A percentile compares a stretch with the other conserved stretches of the same genome.
phyloP scores from a whole-genome alignment of 108 stramenopile species.

The Nitzschia palea region DNA sequence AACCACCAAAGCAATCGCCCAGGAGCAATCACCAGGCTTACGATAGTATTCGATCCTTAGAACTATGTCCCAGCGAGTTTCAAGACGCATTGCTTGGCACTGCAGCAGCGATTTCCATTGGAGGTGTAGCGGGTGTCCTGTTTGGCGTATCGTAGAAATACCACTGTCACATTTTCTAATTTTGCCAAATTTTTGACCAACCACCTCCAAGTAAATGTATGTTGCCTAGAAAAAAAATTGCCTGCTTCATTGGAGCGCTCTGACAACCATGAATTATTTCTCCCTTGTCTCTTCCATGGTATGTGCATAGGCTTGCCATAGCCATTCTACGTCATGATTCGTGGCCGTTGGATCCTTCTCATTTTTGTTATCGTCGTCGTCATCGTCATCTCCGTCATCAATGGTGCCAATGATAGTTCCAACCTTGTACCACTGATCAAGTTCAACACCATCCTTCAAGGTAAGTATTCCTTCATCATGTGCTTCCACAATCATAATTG shows the following conservation, averaged over 20 bases:
- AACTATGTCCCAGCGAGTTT: not conserved
- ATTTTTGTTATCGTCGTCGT: conserved; percentile 10
- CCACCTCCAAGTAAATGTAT: too few relatives aligned
- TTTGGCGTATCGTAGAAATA: too few relatives aligned
- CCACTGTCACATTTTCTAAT: too few relatives aligned
- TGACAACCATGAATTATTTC: too few relatives aligned
- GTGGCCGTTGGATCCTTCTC: too few relatives aligned
- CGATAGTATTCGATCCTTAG: not conserved
- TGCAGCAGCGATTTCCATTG: conserved; percentile 2
- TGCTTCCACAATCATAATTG: conserved; percentile 37
- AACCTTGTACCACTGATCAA: conserved; percentile 28
- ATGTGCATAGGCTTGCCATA: conserved; percentile 43
- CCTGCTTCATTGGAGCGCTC: too few relatives aligned
- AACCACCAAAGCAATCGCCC: not conserved
- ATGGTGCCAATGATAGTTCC: conserved; percentile 22
- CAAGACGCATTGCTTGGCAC: not conserved
- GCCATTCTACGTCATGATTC: conserved; percentile 28
- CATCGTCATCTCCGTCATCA: conserved; percentile 30
- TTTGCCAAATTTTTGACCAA: too few relatives aligned
- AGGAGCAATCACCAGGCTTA: not conserved
- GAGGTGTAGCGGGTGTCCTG: not conserved
- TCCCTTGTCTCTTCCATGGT: conserved; percentile 4
- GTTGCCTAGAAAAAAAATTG: too few relatives aligned
- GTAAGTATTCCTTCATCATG: conserved; percentile 31
- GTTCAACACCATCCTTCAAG: not conserved